A percentile compares a stretch with the other conserved stretches of the same genome.
These are phyloP conservation scores for Filobasidium floriforme DNA, from an alignment of 768 basidiomycete genomes.

Conservation along the genomic window DNA sequence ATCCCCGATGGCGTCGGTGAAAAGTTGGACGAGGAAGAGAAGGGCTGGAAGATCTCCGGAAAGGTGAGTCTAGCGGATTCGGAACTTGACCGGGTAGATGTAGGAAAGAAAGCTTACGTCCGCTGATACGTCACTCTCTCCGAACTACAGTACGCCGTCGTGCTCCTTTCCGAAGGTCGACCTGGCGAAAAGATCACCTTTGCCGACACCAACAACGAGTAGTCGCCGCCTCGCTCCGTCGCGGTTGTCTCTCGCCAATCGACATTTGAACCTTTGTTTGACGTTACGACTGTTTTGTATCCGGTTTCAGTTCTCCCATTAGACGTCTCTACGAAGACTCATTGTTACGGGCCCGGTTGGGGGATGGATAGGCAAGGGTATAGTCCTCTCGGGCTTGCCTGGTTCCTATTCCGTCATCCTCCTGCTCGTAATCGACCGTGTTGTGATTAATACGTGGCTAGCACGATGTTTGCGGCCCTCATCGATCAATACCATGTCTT, in stretches of 20 bases:
- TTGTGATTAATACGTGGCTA: too few relatives aligned
- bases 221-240: not conserved
- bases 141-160: constrained; percentile 54
- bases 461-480: too few relatives aligned
- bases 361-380: not conserved
- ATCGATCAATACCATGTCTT: too few relatives aligned
- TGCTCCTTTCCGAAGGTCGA: constrained; percentile 76
- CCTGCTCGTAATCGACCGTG: too few relatives aligned
- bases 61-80: constrained; percentile 59
- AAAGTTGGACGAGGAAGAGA: constrained; percentile 71
- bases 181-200: constrained; percentile 83
- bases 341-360: not conserved
- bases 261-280: not conserved
- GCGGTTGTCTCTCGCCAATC: too few relatives aligned
- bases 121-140: constrained; percentile 4
- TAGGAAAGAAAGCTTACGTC: not conserved
- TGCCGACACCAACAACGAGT: not conserved
- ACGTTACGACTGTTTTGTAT: not conserved
- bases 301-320: not conserved
- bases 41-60: constrained; percentile 94
- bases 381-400: too few relatives aligned
- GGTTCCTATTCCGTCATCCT: too few relatives aligned
- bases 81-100: too few relatives aligned
- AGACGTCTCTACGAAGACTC: not conserved
- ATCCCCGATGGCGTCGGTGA: constrained; percentile 54